These are phyloP conservation scores for Mycena leptocephala DNA, from an alignment of 768 basidiomycete species.

Conservation along the genomic window DNA sequence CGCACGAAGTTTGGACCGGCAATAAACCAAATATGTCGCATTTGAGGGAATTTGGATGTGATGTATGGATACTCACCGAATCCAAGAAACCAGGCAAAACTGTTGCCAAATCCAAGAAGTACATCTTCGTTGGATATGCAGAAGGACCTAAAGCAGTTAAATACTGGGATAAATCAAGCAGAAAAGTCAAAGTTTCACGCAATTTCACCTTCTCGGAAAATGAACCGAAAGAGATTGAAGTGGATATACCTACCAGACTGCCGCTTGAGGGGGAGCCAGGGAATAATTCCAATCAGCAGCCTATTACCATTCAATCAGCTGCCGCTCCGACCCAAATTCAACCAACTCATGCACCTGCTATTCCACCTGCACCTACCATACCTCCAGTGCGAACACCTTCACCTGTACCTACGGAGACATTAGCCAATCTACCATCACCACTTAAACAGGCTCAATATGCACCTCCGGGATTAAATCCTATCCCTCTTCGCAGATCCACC, in stretches of 20 bases:
- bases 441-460: too few relatives aligned
- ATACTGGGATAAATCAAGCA: slow-evolving; percentile 20
- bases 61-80: slow-evolving; percentile 12
- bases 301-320: slow-evolving; percentile 8
- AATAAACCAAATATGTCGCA: slow-evolving; percentile 9
- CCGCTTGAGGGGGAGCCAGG: slow-evolving; percentile 25
- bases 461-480: too few relatives aligned
- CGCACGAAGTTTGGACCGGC: slow-evolving; percentile 5
- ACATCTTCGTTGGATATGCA: background rate
- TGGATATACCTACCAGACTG: background rate
- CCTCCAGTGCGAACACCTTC: too few relatives aligned
- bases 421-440: too few relatives aligned
- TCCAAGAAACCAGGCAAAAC: background rate
- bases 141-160: background rate
- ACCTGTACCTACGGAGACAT: too few relatives aligned
- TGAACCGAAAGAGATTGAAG: background rate
- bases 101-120: background rate
- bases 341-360: slow-evolving; percentile 3
- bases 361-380: too few relatives aligned
- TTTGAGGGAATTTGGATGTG: slow-evolving; percentile 21
- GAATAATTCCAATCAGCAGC: slow-evolving; percentile 17
- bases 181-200: slow-evolving; percentile 3
- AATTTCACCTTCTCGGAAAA: background rate
- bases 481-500: too few relatives aligned
- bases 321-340: slow-evolving; percentile 5